Base-by-base conservation (phyloP, 2,329 filamentous ascomycete genomes). In the Pyricularia sp. region DNA sequence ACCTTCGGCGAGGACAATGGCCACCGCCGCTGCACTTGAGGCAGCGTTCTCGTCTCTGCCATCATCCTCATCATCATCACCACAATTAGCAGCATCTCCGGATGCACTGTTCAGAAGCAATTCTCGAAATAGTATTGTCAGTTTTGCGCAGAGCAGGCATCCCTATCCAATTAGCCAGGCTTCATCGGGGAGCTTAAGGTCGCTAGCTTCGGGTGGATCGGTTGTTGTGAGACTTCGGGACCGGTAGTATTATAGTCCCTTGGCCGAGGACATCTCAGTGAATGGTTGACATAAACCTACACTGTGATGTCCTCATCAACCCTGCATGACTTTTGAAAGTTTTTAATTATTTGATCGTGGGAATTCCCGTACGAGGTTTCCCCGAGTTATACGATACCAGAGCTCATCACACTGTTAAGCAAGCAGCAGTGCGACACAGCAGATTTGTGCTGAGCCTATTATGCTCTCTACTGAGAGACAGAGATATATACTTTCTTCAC, bases 161-260 rank as follows among this genome's bases (percentile, higher is more conserved):
- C 78, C 79, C 42, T 84, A 81, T 70, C 73, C 76, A 5, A 72
- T 75, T 26, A 80, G 77, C 70, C 77, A 78, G 63, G 73, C 77
- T 17, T 82, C 80, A 1, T 80, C 75, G 36, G 73, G 76, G 17
- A 84, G 81, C 68, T 70, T 81, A 42, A 77, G 80, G 36, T 80
- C 81, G 30, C 75, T 74, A 26, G 74, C 73, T 4, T 81, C 80
- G 14, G 76, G 73, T 2, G 79, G 77, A 7, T 83, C 81, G 6
- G 82, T 86, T 4, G 59, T 63, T 63, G 84, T 86, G 63, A 80
- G 84, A 9, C 77, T 86, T 33, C 79, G 83, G 14, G 81, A 77
- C 30, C 71, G 75, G 20, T 71, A 63, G 26, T 28, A 63, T 63
- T 12, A 26, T 11, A 28, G 6, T 20, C 59, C 59, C 42, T 55